These are phyloP conservation scores for Nicotiana tabacum DNA, from an alignment of 257 asterid genomes.

Conservation along the genomic window DNA sequence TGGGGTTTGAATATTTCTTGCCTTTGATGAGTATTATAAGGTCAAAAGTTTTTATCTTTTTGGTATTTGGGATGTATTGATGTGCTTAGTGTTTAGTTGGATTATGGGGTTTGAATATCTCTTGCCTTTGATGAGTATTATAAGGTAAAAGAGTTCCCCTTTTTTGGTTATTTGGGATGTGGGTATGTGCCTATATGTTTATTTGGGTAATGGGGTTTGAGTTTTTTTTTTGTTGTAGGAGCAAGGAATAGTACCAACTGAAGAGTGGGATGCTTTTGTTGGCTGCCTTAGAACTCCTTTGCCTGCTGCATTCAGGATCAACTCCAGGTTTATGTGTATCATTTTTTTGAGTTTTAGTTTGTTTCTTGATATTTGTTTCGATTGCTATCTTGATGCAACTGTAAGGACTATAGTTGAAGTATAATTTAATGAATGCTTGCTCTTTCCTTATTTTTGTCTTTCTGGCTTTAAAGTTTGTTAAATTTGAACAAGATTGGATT, in stretches of 20 bases:
- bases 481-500: background rate
- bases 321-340: conserved; percentile 54
- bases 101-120: background rate
- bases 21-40: conserved; percentile 67
- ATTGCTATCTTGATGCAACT: background rate
- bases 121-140: conserved; percentile 59
- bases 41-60: conserved; percentile 15
- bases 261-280: conserved; percentile 81
- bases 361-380: background rate
- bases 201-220: background rate
- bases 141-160: conserved; percentile 29
- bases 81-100: background rate
- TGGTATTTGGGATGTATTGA: background rate
- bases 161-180: background rate
- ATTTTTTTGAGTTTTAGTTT: background rate
- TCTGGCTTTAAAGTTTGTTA: background rate
- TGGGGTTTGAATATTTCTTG: background rate
- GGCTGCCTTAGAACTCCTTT: conserved; percentile 57
- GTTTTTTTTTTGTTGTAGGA: conserved; percentile 31
- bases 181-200: background rate
- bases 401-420: background rate
- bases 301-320: conserved; percentile 93
- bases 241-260: conserved; percentile 66
- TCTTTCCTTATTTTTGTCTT: background rate
- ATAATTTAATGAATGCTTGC: background rate